Percentiles rank a stretch among this genome's conserved stretches.
Conservation (phyloP, 768 basidiomycete genomes). For the Boletus bicolor region DNA sequence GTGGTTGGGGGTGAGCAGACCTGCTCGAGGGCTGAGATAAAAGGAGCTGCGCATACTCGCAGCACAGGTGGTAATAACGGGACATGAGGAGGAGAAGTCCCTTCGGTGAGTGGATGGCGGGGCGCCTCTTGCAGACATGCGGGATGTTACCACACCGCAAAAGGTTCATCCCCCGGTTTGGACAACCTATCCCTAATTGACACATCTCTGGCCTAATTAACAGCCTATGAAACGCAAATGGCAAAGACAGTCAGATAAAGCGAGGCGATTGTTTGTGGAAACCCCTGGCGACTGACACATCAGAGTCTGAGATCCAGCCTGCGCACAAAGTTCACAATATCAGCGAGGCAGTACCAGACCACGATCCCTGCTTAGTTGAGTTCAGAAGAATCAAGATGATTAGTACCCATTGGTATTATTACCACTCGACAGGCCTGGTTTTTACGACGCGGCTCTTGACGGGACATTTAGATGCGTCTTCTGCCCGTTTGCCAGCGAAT, state of each 20-base stretch:
- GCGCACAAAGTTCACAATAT: slow-evolving; percentile 23
- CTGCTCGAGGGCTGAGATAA: slow-evolving; percentile 24
- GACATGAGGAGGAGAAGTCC: slow-evolving; percentile 30
- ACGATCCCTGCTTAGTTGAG: slow-evolving; percentile 17
- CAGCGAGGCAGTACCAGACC: slow-evolving; percentile 25
- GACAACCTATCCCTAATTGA: slow-evolving; percentile 28
- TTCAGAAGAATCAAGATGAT: slow-evolving; percentile 10
- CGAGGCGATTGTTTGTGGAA: slow-evolving; percentile 18
- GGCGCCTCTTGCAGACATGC: slow-evolving; percentile 20
- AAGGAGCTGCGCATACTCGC: slow-evolving; percentile 25
- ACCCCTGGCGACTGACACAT: slow-evolving; percentile 23
- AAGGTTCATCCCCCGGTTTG: slow-evolving; percentile 27
- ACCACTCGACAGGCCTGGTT: slow-evolving; percentile 17
- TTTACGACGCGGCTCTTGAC: slow-evolving; percentile 9
- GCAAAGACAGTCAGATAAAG: slow-evolving; percentile 23
- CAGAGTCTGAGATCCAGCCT: slow-evolving; percentile 3
- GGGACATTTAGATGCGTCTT: neutral
- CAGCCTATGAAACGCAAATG: slow-evolving; percentile 29
- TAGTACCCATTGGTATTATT: slow-evolving; percentile 26
- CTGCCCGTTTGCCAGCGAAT: neutral
- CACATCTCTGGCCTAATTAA: slow-evolving; percentile 29
- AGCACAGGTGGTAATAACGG: slow-evolving; percentile 20
- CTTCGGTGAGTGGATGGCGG: slow-evolving; percentile 19
- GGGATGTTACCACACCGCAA: slow-evolving; percentile 24
- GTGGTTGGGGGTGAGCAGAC: slow-evolving; percentile 4